phyloP scores from a whole-genome alignment of 345 rosid species.

The Gossypium arboreum region DNA sequence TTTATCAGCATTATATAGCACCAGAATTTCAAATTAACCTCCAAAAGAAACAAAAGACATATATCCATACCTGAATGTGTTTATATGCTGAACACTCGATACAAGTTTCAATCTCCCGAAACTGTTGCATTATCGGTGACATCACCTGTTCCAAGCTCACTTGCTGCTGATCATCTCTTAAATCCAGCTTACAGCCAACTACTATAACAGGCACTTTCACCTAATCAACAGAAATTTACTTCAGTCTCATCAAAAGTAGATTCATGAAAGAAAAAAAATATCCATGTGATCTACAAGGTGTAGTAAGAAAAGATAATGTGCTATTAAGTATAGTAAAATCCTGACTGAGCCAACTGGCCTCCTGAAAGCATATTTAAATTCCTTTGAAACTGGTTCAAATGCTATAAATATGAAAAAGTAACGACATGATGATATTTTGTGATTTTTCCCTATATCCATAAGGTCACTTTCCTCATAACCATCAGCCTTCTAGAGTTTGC shows the following conservation, averaged over 20 bases:
- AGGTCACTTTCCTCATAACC: background rate
- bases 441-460: background rate
- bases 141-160: conserved; percentile 63
- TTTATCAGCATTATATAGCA: background rate
- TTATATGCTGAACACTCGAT: conserved; percentile 68
- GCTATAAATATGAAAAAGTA: background rate
- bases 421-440: background rate
- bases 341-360: background rate
- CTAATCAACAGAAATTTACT: conserved; percentile 36
- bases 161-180: conserved; percentile 50
- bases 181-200: conserved; percentile 77
- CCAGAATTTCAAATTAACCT: background rate
- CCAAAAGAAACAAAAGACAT: conserved; percentile 11
- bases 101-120: conserved; percentile 76
- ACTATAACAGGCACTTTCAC: conserved; percentile 85
- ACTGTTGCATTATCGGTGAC: conserved; percentile 80
- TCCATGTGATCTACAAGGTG: background rate
- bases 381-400: background rate
- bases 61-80: conserved; percentile 53
- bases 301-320: background rate
- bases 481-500: background rate
- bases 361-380: background rate
- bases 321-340: background rate
- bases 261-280: background rate
- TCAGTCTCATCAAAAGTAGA: background rate